Evolutionary conservation across 257 asterid genomes (phyloP), one percentile per base, ranked within the genome.

Genomic region (Verbena officinalis): DNA sequence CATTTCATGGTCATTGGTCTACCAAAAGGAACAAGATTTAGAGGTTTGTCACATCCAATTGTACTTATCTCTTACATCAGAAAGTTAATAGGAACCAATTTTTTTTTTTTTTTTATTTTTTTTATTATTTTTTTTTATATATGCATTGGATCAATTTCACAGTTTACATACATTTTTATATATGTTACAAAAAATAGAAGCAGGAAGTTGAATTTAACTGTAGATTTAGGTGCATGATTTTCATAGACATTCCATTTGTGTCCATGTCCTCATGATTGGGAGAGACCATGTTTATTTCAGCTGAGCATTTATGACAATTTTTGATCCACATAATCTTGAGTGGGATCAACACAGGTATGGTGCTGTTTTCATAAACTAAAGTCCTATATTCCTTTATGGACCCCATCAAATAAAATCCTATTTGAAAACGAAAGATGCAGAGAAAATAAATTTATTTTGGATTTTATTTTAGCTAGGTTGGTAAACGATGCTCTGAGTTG

Each of bases 401-500:
- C 17, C 72, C 73, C 60, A n/a, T 22, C 53, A n/a, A 52, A 56
- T 24, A 42, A 70, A 79, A 67, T 69, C 77, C 73, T 60, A 50
- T 22, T 36, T 31, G 77, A 68, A 71, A 74, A 65, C 30, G 81
- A 73, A 67, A 69, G 69, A 4, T 22, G 21, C 21, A 44, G 20
- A 20, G 62, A 62, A 50, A 64, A 49, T 31, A 31, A n/a, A 44
- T 1, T 42, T 42, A 15, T 42, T 42, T 9, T 7, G n/a, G 44
- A 42, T 67, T 77, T 62, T 33, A 5, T 5, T 27, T 27, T 27
- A 27, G 40, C 1, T 3, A 61, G 81, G 75, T 77, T 70, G 79
- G 81, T 72, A 59, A 68, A 74, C 71, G 71, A 79, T 68, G 75
- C 40, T 74, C 56, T 55, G 68, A 70, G 42, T 56, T 68, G 74